Evolutionary conservation across 345 rosid species (phyloP).

Genomic region (Capsella bursapastoris): DNA sequence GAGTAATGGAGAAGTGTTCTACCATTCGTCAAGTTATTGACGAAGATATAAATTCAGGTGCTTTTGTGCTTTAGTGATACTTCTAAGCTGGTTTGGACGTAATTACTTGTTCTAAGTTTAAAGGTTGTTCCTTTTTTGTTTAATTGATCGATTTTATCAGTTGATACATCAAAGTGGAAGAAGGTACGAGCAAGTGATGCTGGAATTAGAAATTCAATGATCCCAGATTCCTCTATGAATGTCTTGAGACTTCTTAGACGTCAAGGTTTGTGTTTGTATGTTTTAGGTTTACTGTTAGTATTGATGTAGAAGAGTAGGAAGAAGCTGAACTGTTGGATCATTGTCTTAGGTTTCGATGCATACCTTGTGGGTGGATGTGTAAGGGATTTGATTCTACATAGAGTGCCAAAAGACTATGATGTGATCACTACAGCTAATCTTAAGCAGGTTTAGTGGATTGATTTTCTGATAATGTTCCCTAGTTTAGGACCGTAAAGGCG

Average conservation of each 20-base stretch:
- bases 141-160: constrained; percentile 35
- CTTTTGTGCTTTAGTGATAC: constrained; percentile 21
- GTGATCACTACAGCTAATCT: constrained; percentile 89
- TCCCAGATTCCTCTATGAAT: constrained; percentile 56
- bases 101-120: background rate
- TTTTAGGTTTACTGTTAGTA: background rate
- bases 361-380: constrained; percentile 98
- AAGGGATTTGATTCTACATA: constrained; percentile 78
- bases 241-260: constrained; percentile 60
- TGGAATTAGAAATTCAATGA: constrained; percentile 56
- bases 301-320: constrained; percentile 3
- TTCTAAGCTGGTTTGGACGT: background rate
- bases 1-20: constrained; percentile 40
- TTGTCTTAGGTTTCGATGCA: constrained; percentile 67
- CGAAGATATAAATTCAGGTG: constrained; percentile 40
- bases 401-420: constrained; percentile 90
- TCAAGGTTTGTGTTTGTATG: constrained; percentile 48
- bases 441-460: constrained; percentile 55
- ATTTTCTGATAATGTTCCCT: background rate
- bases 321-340: constrained; percentile 16
- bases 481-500: constrained; percentile 1
- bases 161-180: constrained; percentile 68
- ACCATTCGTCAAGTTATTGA: constrained; percentile 41
- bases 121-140: constrained; percentile 18
- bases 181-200: constrained; percentile 51